These are phyloP conservation scores for Scleroderma bovista DNA, from an alignment of 768 basidiomycete genomes.

Conservation along the genomic window DNA sequence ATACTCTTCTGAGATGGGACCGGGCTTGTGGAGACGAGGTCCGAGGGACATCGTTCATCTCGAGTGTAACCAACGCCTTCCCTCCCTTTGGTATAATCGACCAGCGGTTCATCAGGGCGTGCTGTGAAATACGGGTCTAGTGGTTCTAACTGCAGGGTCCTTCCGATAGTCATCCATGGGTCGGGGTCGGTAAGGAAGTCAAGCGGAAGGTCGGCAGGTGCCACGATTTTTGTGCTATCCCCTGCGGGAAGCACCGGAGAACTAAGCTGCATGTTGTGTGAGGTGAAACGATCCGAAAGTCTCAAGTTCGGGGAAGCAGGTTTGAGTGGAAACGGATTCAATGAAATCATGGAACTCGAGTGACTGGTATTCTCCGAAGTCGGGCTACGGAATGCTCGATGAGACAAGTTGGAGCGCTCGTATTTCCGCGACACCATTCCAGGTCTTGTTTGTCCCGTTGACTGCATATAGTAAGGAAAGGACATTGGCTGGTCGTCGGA, in stretches of 20 bases:
- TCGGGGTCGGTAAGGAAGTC: constrained; percentile 27
- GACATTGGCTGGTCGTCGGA: background rate
- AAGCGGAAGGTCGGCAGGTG: constrained; percentile 6
- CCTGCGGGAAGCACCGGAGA: background rate
- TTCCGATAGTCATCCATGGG: constrained; percentile 28
- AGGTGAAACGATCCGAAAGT: background rate
- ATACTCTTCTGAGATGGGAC: background rate
- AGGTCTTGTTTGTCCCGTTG: background rate
- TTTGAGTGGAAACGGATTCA: background rate
- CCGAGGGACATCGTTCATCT: background rate
- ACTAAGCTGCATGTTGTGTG: background rate
- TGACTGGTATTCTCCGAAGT: background rate
- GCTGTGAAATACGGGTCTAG: background rate
- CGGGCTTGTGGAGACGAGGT: background rate
- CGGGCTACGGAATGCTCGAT: background rate
- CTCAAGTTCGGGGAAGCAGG: background rate
- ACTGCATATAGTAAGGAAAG: background rate
- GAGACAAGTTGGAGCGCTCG: background rate
- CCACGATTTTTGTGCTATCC: background rate
- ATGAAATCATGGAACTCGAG: background rate
- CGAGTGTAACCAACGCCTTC: constrained; percentile 23
- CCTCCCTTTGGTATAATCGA: constrained; percentile 18
- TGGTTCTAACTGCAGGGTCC: constrained; percentile 15
- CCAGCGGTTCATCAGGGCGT: background rate
- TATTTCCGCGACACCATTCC: background rate